Percentiles rank a stretch among this genome's conserved stretches.
phyloP scores from a whole-genome alignment of 768 basidiomycete species.

The Amanita jacksonii region DNA sequence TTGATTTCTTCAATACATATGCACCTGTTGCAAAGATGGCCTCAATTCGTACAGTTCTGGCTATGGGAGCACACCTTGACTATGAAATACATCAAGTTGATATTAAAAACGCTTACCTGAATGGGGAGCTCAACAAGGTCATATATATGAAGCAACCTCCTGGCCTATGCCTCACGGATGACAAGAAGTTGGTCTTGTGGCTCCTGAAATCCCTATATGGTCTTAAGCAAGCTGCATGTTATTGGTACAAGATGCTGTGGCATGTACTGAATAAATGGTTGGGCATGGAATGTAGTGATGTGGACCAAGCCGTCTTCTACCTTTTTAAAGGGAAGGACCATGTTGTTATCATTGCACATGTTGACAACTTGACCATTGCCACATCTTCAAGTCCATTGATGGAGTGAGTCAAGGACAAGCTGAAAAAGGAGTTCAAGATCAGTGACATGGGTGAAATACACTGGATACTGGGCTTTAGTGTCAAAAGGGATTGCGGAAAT shows the following conservation, averaged over 20 bases:
- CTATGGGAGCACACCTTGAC: not conserved
- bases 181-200: constrained; percentile 7
- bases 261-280: constrained; percentile 13
- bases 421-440: constrained; percentile 7
- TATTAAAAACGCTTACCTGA: constrained; percentile 10
- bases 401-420: not conserved
- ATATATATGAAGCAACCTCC: constrained; percentile 11
- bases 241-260: constrained; percentile 21
- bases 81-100: constrained; percentile 6
- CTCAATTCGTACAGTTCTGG: not conserved
- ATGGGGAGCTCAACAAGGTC: constrained; percentile 8
- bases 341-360: constrained; percentile 18
- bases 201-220: constrained; percentile 22
- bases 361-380: constrained; percentile 18
- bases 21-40: not conserved
- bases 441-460: constrained; percentile 13
- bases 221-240: constrained; percentile 19
- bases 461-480: constrained; percentile 23
- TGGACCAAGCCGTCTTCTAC: constrained; percentile 19
- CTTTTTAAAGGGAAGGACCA: constrained; percentile 6
- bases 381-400: constrained; percentile 7
- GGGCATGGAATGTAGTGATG: constrained; percentile 12
- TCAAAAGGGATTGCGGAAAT: constrained; percentile 15
- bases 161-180: not conserved
- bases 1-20: not conserved